phyloP scores from a whole-genome alignment of 2,329 filamentous ascomycete species.

The Beauveria rudraprayagi region DNA sequence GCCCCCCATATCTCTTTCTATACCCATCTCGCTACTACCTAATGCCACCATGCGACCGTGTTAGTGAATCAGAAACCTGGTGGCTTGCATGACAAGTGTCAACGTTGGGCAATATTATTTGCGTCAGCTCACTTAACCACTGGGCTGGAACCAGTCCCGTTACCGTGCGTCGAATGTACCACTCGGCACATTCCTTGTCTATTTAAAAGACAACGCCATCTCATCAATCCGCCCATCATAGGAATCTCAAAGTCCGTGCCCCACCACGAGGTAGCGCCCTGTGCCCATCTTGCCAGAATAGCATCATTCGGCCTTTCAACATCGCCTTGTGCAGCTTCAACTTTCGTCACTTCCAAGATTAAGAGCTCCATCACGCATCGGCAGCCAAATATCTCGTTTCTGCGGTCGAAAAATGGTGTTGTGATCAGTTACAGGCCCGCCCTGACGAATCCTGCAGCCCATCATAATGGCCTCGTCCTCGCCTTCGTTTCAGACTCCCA shows the following conservation, averaged over 20 bases:
- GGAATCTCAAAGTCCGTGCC: not conserved
- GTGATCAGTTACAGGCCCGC: not conserved
- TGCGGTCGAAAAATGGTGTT: not conserved
- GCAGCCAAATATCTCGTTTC: not conserved
- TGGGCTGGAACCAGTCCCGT: not conserved
- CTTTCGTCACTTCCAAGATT: not conserved
- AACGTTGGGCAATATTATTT: not conserved
- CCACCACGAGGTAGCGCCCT: slow-evolving; percentile 3
- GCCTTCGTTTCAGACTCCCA: slow-evolving; percentile 22
- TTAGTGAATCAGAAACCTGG: not conserved
- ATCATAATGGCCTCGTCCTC: slow-evolving; percentile 7
- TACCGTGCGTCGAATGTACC: not conserved
- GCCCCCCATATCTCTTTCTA: no score
- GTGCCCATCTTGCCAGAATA: slow-evolving; percentile 3
- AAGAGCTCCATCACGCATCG: not conserved
- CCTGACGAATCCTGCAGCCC: not conserved
- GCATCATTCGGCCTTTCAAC: not conserved
- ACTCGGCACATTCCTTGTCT: not conserved
- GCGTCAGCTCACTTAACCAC: not conserved
- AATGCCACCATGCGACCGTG: not conserved
- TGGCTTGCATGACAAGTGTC: not conserved
- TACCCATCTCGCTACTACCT: not conserved
- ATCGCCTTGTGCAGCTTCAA: not conserved
- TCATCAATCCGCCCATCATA: not conserved
- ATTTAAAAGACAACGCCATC: not conserved